Evolutionary conservation across 768 basidiomycete genomes (phyloP).

Genomic region (Suillus spraguei): DNA sequence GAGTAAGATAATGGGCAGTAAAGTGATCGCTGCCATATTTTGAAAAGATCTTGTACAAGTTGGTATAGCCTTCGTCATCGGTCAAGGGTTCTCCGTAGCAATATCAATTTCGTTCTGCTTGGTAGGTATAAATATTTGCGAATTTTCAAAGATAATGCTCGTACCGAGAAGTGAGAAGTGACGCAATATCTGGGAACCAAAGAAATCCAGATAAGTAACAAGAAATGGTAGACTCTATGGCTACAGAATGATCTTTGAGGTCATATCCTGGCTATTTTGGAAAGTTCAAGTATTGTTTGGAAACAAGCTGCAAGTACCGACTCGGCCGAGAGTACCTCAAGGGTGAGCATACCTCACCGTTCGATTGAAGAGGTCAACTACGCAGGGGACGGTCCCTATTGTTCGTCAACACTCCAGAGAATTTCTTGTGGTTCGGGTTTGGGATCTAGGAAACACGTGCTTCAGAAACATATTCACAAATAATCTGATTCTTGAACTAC

Average conservation of each 20-base stretch:
- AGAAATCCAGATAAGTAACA: not conserved
- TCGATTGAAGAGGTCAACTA: not conserved
- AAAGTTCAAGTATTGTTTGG: not conserved
- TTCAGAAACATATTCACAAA: not conserved
- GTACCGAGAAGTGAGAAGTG: not conserved
- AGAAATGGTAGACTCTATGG: not conserved
- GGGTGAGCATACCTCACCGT: not conserved
- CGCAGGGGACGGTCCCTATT: not conserved
- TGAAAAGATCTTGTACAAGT: constrained; percentile 14
- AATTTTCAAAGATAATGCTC: constrained; percentile 11
- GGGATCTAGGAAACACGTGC: constrained; percentile 55
- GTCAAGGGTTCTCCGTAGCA: too few species aligned
- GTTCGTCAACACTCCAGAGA: not conserved
- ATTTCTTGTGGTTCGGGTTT: too few species aligned
- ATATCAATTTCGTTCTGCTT: too few species aligned
- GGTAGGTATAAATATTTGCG: not conserved
- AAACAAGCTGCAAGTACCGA: not conserved
- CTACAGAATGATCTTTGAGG: not conserved
- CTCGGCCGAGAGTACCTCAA: not conserved
- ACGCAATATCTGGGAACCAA: not conserved
- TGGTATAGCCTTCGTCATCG: not conserved
- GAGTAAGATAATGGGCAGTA: too few species aligned
- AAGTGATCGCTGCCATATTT: constrained; percentile 16
- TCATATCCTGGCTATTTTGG: not conserved
- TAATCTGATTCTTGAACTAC: constrained; percentile 21